Conservation (phyloP, 345 rosid species). For the Boechera retrofracta region DNA sequence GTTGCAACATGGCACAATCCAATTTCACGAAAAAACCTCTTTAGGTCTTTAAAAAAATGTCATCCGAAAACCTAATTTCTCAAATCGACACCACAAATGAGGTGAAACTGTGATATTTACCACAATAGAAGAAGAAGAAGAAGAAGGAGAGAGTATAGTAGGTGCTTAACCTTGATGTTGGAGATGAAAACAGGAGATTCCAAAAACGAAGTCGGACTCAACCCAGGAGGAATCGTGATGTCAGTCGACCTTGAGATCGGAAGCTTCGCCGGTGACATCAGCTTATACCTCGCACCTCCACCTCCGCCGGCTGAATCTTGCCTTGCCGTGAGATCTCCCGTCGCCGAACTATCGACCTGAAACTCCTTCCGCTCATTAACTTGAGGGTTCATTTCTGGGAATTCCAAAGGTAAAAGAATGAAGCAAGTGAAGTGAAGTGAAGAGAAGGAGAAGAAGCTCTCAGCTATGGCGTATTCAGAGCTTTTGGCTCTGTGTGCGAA, state of each 20-base stretch:
- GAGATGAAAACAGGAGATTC: constrained; percentile 97
- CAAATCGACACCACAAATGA: constrained; percentile 22
- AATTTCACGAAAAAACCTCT: constrained; percentile 29
- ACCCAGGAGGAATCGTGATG: constrained; percentile 81
- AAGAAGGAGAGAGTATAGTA: neutral
- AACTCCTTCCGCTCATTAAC: constrained; percentile 32
- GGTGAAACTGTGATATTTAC: constrained; percentile 2
- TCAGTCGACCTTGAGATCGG: constrained; percentile 93
- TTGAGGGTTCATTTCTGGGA: constrained; percentile 47
- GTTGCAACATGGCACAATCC: constrained; percentile 22
- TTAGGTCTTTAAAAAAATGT: neutral
- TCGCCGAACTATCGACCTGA: constrained; percentile 36
- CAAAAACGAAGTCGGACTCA: constrained; percentile 90
- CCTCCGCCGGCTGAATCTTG: constrained; percentile 37
- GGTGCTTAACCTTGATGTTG: constrained; percentile 67
- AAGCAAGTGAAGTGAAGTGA: neutral
- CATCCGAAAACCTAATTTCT: constrained; percentile 37
- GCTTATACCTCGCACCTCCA: constrained; percentile 85
- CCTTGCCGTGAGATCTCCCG: constrained; percentile 43
- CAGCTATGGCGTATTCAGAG: constrained; percentile 21
- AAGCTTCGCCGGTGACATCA: constrained; percentile 96
- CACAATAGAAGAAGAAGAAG: neutral
- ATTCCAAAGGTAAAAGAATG: neutral
- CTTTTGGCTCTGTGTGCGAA: constrained; percentile 34
- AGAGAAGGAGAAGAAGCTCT: constrained; percentile 12